Base-by-base conservation (phyloP, 768 basidiomycete species). In the Pleurotus giganteus region DNA sequence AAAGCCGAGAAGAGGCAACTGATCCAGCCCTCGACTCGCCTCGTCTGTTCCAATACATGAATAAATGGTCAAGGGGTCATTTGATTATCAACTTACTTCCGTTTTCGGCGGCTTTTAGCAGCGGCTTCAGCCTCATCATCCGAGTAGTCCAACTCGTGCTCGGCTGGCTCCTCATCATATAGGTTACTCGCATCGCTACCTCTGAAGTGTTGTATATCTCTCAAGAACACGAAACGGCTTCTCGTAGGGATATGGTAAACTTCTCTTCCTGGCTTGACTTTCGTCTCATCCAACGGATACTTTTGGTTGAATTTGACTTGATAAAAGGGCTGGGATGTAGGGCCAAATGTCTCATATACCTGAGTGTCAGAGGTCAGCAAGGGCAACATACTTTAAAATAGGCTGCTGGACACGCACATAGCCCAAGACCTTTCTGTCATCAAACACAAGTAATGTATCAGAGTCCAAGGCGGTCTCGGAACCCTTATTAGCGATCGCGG, bases 261-360 rank as follows among this genome's bases (percentile, higher is more conserved):
- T 55, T 83, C 76, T 26, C 83, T 80, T 23, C 79, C 79, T 15
- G 82, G 57, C 53, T 69, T 69, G 37, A 88, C 76, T 62, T 79
- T 80, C 52, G 80, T 74, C 11, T 71, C 64, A 64, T 89, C 77
- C 41, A 90, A 67, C 4, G 88, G 82, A 61, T 84, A 86, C 2
- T 75, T 66, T 31, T 83, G 74, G 60, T 79, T 88, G 69, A 95
- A 92, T 63, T 85, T 86, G 59, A 98, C 77, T 61, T 93, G 89
- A 66, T 98, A 98, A 55, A 96, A 74, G 4, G 96, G 96, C 56
- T 91, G 87, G 17, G 82, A 79, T 7, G 95, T 92, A 2, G 96
- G 94, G 8, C 96, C 96, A 70, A 98, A 98, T 0, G 95, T 97
- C 71, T 98, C 96, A 65, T 88, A 91, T 50, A 98, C 77, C 92